These are phyloP conservation scores for Aspergillus novofumigatus DNA, from an alignment of 2,329 filamentous ascomycete genomes.

Conservation along the genomic window DNA sequence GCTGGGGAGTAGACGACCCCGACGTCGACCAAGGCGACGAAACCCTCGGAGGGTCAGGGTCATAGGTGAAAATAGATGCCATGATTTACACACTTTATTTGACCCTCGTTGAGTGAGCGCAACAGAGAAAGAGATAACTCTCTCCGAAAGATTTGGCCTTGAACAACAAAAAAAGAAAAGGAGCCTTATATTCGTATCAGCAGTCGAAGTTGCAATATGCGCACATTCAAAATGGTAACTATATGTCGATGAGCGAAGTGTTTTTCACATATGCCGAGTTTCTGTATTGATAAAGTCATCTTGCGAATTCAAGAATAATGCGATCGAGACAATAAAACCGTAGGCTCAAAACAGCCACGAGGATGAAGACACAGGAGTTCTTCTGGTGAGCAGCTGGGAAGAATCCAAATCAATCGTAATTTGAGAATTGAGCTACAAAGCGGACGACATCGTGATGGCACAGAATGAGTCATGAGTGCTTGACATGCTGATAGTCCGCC, in stretches of 20 bases:
- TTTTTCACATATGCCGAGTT: conserved; percentile 6
- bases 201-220: conserved; percentile 3
- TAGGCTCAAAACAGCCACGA: background rate
- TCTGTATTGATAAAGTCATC: conserved; percentile 16
- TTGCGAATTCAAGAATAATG: conserved; percentile 8
- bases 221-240: conserved; percentile 1
- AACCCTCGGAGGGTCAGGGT: conserved; percentile 80
- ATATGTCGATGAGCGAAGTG: conserved; percentile 1
- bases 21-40: conserved; percentile 82
- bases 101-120: background rate
- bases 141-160: background rate
- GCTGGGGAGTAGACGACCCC: conserved; percentile 39
- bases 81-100: conserved; percentile 42
- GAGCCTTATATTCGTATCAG: conserved; percentile 5
- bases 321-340: background rate
- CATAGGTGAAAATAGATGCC: conserved; percentile 96
- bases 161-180: background rate
- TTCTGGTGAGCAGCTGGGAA: background rate
- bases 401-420: background rate
- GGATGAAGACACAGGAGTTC: background rate
- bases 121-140: background rate
- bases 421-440: background rate
- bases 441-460: background rate
- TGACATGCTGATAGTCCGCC: background rate
- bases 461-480: conserved; percentile 2